Base-by-base conservation (phyloP, 2,329 filamentous ascomycete species). In the Hypoxylon sp. region DNA sequence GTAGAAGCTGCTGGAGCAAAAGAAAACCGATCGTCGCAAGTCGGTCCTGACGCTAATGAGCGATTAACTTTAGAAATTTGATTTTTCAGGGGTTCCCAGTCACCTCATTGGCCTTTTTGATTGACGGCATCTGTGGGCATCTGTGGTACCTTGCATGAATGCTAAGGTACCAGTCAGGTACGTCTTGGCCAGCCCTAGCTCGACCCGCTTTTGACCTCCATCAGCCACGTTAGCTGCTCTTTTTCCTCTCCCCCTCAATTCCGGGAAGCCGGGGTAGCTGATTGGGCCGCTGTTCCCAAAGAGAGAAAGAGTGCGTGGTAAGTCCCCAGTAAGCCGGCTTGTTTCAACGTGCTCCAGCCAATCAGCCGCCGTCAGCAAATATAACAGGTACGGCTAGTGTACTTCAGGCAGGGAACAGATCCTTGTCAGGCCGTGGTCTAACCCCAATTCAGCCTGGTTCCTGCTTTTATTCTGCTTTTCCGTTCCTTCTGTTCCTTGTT, bases 111-210 rank as follows among this genome's bases (percentile, higher is more conserved):
- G 66, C n/a, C 49, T 12, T 32, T n/a, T 49, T 32, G 6, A 9
- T 28, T 52, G 56, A 65, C 55, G 49, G 60, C 63, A 61, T 66
- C 50, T 45, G 49, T 38, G 63, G 49, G 60, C 63, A 61, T 66
- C 50, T 45, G 49, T 38, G 63, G 63, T 69, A 67, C 67, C 67
- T 67, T 69, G 64, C 64, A 69, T 67, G 51, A 52, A 64, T 66
- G 54, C 18, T 36, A 53, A 54, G 45, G 65, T 68, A 68, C 54
- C 58, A 55, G 30, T 52, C 56, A 64, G 61, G 65, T 67, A 67
- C 57, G 52, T 44, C 49, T 50, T 32, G 32, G 30, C 49, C 33
- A 68, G 59, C 62, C 62, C 44, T 60, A 65, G 62, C 61, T 65
- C n/a, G 54, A 57, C 55, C 61, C 46, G 58, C 56, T 65, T 36